Evolutionary conservation across 2,329 filamentous ascomycete species (phyloP).

Genomic region (Scortechinia acanthostroma): DNA sequence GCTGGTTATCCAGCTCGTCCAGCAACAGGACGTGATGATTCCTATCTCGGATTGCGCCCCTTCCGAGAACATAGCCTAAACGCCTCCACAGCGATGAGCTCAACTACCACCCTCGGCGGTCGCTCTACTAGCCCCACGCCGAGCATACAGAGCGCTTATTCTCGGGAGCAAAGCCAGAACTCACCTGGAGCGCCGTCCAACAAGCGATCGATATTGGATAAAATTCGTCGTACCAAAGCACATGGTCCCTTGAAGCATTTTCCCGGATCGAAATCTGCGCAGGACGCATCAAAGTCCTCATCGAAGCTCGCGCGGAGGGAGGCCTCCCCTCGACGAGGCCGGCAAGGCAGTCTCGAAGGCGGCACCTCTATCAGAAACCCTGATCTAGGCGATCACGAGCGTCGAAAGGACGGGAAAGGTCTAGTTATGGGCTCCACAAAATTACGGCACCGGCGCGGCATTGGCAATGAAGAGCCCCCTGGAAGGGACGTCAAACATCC

Average conservation of each 20-base stretch:
- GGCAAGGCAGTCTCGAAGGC: not conserved
- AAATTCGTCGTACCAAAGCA: not conserved
- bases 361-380: too few relatives aligned
- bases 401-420: not conserved
- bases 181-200: not conserved
- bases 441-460: not conserved
- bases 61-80: not conserved
- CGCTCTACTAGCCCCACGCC: not conserved
- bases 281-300: not conserved
- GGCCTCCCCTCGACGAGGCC: not conserved
- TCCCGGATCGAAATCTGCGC: not conserved
- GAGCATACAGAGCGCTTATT: not conserved
- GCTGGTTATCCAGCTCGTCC: not conserved
- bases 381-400: too few relatives aligned
- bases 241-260: not conserved
- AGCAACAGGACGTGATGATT: not conserved
- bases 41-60: not conserved
- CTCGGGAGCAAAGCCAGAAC: not conserved
- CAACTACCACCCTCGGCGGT: not conserved
- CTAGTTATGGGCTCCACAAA: too few relatives aligned
- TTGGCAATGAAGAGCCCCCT: slow-evolving; percentile 25
- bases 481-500: slow-evolving; percentile 19
- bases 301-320: not conserved
- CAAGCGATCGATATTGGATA: not conserved
- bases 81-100: not conserved